Evolutionary conservation across 805 yeast species (phyloP).

Genomic region (Wickerhamiella kazuoi): DNA sequence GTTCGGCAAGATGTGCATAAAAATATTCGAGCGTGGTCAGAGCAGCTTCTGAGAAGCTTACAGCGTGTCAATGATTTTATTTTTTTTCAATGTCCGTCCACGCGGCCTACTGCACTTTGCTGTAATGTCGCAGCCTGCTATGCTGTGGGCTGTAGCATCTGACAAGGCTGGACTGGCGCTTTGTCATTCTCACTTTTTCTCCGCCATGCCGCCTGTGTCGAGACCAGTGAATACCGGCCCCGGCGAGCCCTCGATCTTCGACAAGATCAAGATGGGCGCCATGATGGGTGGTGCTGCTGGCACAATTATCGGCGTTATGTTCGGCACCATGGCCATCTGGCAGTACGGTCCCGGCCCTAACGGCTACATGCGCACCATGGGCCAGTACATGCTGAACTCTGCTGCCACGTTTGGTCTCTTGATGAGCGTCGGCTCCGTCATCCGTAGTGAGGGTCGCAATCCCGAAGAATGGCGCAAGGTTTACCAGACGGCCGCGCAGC

Average conservation of each 20-base stretch:
- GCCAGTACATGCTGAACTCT: conserved; percentile 90
- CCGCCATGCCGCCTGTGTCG: conserved; percentile 1
- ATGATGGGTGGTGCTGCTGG: conserved; percentile 91
- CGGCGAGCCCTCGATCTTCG: conserved; percentile 59
- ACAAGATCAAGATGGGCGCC: conserved; percentile 96
- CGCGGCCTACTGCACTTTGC: no score
- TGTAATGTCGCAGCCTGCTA: no score
- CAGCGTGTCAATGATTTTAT: no score
- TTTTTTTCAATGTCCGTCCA: no score
- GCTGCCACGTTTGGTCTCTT: conserved; percentile 93
- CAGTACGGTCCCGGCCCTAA: conserved; percentile 97
- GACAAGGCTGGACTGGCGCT: no score
- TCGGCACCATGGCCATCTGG: conserved; percentile 81
- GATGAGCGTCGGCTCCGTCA: conserved; percentile 83
- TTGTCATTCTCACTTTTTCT: background rate
- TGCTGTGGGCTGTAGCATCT: no score
- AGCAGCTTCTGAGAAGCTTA: no score
- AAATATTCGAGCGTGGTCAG: no score
- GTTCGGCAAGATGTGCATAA: no score
- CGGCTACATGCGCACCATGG: conserved; percentile 90
- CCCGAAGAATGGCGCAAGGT: conserved; percentile 6
- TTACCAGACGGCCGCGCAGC: conserved; percentile 2
- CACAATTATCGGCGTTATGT: conserved; percentile 83
- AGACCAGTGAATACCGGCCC: background rate
- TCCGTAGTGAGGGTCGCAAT: conserved; percentile 19